Evolutionary conservation across 2,329 filamentous ascomycete species (phyloP).

Genomic region (Aspergillus carbonarius): DNA sequence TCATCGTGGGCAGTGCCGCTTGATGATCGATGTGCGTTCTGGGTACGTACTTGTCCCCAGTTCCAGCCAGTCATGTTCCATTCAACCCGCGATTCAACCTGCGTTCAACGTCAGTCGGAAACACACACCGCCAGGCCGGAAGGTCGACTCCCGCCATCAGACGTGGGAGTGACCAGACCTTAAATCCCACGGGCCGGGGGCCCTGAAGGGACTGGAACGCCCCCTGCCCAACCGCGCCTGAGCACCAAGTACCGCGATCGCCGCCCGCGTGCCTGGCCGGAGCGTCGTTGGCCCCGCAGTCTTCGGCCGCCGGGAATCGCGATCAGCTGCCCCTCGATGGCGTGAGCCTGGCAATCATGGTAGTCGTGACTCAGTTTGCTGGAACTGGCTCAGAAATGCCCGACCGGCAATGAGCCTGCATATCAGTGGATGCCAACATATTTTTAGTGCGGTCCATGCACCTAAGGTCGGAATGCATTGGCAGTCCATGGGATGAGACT

Average conservation of each 20-base stretch:
- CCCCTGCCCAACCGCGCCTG: constrained; percentile 2
- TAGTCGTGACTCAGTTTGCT: background rate
- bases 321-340: constrained; percentile 14
- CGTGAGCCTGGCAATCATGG: constrained; percentile 13
- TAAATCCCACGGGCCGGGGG: constrained; percentile 3
- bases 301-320: constrained; percentile 16
- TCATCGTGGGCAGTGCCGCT: no score
- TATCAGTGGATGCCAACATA: background rate
- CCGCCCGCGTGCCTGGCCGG: constrained; percentile 5
- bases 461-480: background rate
- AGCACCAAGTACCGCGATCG: constrained; percentile 9
- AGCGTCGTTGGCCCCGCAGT: constrained; percentile 1
- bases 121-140: constrained; percentile 5
- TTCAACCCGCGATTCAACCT: background rate
- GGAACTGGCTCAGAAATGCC: background rate
- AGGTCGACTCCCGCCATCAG: constrained; percentile 12
- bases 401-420: background rate
- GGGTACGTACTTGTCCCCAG: background rate
- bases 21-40: no score
- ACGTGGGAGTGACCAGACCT: constrained; percentile 8
- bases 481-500: no score
- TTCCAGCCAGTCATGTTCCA: background rate
- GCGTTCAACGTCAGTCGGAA: background rate
- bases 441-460: background rate
- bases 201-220: constrained; percentile 1